Evolutionary conservation across 2,329 filamentous ascomycete species (phyloP).

Genomic region (Apiospora arundinis): DNA sequence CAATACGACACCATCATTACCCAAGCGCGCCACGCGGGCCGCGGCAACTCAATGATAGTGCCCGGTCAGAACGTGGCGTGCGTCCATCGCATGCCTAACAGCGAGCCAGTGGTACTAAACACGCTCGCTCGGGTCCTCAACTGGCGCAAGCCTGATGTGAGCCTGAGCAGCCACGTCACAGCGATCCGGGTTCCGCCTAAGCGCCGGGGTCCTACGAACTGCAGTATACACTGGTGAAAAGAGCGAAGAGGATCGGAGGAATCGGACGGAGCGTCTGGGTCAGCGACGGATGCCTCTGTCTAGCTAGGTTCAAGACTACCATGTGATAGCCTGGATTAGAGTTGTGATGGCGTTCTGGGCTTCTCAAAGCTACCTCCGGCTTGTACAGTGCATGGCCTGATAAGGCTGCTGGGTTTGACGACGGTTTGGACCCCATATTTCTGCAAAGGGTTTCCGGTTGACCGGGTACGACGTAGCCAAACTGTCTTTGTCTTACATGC

Average conservation of each 20-base stretch:
- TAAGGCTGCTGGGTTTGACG: no score
- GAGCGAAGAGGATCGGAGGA: not conserved
- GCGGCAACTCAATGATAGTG: not conserved
- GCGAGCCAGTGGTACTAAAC: not conserved
- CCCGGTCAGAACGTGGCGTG: not conserved
- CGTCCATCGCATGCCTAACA: not conserved
- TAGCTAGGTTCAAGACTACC: no score
- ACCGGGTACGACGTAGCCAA: not conserved
- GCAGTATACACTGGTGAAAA: not conserved
- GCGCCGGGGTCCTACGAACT: not conserved
- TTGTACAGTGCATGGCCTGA: no score
- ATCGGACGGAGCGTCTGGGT: not conserved
- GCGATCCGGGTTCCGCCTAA: not conserved
- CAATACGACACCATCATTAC: constrained; percentile 11
- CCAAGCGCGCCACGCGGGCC: not conserved
- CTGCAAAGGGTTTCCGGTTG: no score
- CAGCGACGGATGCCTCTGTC: no score
- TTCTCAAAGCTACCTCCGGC: no score
- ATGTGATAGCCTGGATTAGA: no score
- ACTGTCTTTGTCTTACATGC: no score
- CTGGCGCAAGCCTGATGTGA: not conserved
- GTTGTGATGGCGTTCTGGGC: no score
- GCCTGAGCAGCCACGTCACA: not conserved
- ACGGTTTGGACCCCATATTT: no score
- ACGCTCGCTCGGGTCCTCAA: not conserved